Evolutionary conservation across 148 eudicot genomes (phyloP), one percentile per base, ranked within the genome.

Genomic region (Amaranthus cruentus): DNA sequence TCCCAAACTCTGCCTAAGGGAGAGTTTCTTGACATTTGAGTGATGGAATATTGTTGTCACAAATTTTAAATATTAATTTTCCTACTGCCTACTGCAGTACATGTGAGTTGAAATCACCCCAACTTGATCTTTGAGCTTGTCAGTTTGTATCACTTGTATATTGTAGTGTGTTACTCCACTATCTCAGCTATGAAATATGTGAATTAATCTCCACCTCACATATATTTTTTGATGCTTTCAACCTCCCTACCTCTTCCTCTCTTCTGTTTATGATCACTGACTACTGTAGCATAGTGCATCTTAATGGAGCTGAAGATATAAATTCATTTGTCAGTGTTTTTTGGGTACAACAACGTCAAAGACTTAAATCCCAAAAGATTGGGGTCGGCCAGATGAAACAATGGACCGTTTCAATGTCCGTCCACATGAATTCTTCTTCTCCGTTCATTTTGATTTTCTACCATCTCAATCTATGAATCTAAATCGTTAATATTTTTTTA

Each of bases 91-190:
- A 6, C 15, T 79, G 75, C 77, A 62, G 43, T 75, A 50, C 79
- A 72, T 72, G 77, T 80, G 83, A 76, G 63, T 72, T 76, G 63
- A 77, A 70, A 71, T 62, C 72, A 51, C 55, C 28, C 71, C 82
- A 72, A 72, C 73, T 71, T 76, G 79, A 80, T 75, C 69, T 63
- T 59, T 50, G 53, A 80, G 72, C 47, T 70, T 71, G 76, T 67
- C 76, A 46, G 76, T 64, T 71, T 75, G 49, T 54, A 14, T 64
- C 75, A 70, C 61, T 70, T 55, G 73, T 57, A 75, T 63, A 55
- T 70, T 72, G 60, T 73, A 18, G 68, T 68, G 46, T 67, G n/a
- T 73, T 68, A 46, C 77, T 73, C 73, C 73, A 61, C 68, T 59
- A 72, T 61, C 46, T 47, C 58, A 14, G 10, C 48, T 58, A 54